Evolutionary conservation across 2,329 filamentous ascomycete species (phyloP).

Genomic region (Periconia macrospinosa): DNA sequence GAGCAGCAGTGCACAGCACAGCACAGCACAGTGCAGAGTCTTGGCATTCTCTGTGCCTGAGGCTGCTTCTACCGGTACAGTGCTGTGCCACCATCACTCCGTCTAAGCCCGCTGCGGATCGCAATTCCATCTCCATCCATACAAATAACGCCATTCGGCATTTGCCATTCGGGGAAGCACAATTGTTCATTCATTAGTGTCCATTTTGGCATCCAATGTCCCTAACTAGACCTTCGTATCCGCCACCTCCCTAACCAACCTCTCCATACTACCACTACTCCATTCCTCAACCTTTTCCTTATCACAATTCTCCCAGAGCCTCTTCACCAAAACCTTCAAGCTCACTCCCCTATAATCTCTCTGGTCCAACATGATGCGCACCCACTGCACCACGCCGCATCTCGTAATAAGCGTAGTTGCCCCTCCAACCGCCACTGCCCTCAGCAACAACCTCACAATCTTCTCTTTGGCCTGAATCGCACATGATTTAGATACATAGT

Average conservation of each 20-base stretch:
- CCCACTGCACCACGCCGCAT: constrained; percentile 74
- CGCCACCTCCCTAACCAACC: constrained; percentile 8
- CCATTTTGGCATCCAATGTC: too few relatives aligned
- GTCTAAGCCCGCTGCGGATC: too few relatives aligned
- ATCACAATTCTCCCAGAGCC: constrained; percentile 68
- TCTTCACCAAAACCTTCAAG: constrained; percentile 58
- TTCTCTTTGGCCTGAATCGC: constrained; percentile 62
- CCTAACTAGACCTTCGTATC: background rate
- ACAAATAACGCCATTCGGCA: too few relatives aligned
- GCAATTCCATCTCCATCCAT: too few relatives aligned
- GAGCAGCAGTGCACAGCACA: background rate
- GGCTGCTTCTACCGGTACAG: too few relatives aligned
- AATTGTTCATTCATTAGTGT: too few relatives aligned
- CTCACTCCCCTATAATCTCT: constrained; percentile 54
- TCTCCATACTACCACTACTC: constrained; percentile 53
- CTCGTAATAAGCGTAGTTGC: constrained; percentile 81
- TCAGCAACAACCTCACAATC: constrained; percentile 64
- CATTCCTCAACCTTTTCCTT: constrained; percentile 66
- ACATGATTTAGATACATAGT: constrained; percentile 69
- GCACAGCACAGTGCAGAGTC: too few relatives aligned
- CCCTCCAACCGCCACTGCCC: constrained; percentile 69
- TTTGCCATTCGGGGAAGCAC: too few relatives aligned
- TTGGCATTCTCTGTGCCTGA: too few relatives aligned
- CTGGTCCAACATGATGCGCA: constrained; percentile 61
- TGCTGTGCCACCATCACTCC: too few relatives aligned